phyloP scores from a whole-genome alignment of 495 filamentous ascomycete genomes.

The Hyphodiscus hymeniophilus region DNA sequence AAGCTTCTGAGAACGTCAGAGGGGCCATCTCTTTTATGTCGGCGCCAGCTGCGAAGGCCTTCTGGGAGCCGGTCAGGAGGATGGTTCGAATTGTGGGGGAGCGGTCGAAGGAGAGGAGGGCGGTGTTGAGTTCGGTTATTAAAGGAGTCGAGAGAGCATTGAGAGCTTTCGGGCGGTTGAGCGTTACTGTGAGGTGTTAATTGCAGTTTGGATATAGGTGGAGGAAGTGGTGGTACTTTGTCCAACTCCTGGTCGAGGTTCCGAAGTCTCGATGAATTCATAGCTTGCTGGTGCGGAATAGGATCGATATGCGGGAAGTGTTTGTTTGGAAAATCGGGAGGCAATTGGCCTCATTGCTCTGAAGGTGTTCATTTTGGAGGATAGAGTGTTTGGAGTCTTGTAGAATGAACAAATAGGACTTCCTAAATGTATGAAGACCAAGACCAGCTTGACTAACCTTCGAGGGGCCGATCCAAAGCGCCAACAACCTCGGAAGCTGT shows the following conservation, averaged over 20 bases:
- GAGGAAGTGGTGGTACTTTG: constrained; percentile 49
- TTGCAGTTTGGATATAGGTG: constrained; percentile 9
- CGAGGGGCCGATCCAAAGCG: not conserved
- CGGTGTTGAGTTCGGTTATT: constrained; percentile 80
- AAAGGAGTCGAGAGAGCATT: constrained; percentile 87
- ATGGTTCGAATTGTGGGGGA: constrained; percentile 65
- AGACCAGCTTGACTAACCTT: constrained; percentile 11
- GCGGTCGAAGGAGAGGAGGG: constrained; percentile 62
- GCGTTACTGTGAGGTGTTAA: constrained; percentile 55
- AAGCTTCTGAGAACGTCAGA: constrained; percentile 77
- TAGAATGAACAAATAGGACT: not conserved
- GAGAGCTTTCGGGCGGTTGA: constrained; percentile 89
- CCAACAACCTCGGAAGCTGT: not conserved
- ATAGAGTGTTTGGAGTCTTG: not conserved
- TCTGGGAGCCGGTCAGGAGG: constrained; percentile 77
- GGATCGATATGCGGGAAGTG: constrained; percentile 35
- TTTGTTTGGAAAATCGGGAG: constrained; percentile 41
- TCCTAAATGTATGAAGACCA: not conserved
- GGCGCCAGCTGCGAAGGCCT: constrained; percentile 91
- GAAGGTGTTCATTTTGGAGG: constrained; percentile 43
- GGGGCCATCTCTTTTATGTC: constrained; percentile 99
- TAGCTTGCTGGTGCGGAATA: constrained; percentile 59
- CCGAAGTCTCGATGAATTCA: constrained; percentile 72
- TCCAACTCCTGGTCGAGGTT: constrained; percentile 79
- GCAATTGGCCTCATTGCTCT: constrained; percentile 49